Evolutionary conservation across 441 rosid genomes (phyloP), one percentile per base, ranked within the genome.

Genomic region (Croton laevigatus): DNA sequence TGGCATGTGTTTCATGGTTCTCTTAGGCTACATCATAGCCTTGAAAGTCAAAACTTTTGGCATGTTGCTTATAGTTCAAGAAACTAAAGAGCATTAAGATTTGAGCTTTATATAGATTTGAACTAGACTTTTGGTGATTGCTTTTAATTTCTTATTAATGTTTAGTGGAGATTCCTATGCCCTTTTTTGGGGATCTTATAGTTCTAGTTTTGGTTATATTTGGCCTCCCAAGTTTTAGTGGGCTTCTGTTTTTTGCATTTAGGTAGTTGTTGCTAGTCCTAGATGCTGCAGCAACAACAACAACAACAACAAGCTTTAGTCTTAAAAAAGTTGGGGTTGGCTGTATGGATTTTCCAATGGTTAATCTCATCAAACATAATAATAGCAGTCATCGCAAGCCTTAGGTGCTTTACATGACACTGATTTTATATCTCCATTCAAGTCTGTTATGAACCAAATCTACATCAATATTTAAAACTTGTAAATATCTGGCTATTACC

Each of bases 91-190:
- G 19, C 22, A 57, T 66, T 38, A 51, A 40, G 9, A 45, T 2
- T 9, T 58, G 48, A 59, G 27, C 58, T 60, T 67, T 54, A 20
- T 1, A 19, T 52, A 27, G 17, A 45, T 45, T 32, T 32, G 48
- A 17, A 59, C 44, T 12, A 11, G 58, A 59, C 46, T n/a, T 8
- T 58, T 69, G 19, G 48, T 49, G 19, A 14, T 49, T 11, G 19
- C 59, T 60, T 70, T 70, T 42, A 16, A 16, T 19, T 27, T 55
- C 60, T 59, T 27, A 11, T 42, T 45, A 45, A 69, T 61, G 19
- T 7, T 46, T 59, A 16, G 49, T 60, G 60, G 22, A 34, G 34
- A 5, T 27, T 45, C 38, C 36, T 23, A 22, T 7, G 3, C 20
- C 14, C 19, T 7, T 37, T 61, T 46, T 44, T 68, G 61, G 27